phyloP scores from a whole-genome alignment of 2,329 filamentous ascomycete genomes.

The Cryphonectria nitschkei region DNA sequence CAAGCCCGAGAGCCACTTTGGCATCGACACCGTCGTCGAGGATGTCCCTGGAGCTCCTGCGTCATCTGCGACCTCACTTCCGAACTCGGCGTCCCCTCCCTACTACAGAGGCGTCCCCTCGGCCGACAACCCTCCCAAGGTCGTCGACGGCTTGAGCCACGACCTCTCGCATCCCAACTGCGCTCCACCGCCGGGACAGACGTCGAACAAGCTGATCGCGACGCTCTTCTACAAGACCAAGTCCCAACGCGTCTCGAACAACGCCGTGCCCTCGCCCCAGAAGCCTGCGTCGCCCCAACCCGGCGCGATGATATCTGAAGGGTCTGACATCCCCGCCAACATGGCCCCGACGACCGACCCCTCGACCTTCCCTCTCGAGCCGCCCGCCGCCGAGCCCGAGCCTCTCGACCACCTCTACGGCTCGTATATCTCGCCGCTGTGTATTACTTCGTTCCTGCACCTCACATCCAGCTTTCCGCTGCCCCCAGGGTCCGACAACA shows the following conservation, averaged over 20 bases:
- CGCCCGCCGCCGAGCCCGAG: slow-evolving; percentile 59
- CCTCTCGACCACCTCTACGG: slow-evolving; percentile 68
- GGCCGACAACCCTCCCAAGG: slow-evolving; percentile 59
- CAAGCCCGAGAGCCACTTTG: slow-evolving; percentile 59
- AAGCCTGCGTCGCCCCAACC: slow-evolving; percentile 38
- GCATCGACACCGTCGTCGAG: slow-evolving; percentile 69
- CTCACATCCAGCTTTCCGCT: slow-evolving; percentile 67
- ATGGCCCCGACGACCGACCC: slow-evolving; percentile 62
- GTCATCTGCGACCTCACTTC: slow-evolving; percentile 36
- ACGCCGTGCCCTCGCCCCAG: slow-evolving; percentile 42
- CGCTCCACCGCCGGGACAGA: slow-evolving; percentile 53
- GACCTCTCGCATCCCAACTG: slow-evolving; percentile 67
- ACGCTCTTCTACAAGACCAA: slow-evolving; percentile 66
- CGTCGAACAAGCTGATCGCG: slow-evolving; percentile 58
- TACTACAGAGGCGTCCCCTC: slow-evolving; percentile 68
- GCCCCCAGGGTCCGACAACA: slow-evolving; percentile 53
- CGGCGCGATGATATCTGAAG: slow-evolving; percentile 37
- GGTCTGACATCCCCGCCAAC: slow-evolving; percentile 53
- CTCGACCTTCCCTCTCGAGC: slow-evolving; percentile 63
- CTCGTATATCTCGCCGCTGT: slow-evolving; percentile 67
- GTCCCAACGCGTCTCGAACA: slow-evolving; percentile 38
- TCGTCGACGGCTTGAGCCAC: slow-evolving; percentile 66
- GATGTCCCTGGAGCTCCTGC: slow-evolving; percentile 48
- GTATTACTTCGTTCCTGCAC: slow-evolving; percentile 68
- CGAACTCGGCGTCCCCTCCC: slow-evolving; percentile 41